Base-by-base conservation (phyloP, 805 yeast genomes). In the Wickerhamomyces hampshirensis region DNA sequence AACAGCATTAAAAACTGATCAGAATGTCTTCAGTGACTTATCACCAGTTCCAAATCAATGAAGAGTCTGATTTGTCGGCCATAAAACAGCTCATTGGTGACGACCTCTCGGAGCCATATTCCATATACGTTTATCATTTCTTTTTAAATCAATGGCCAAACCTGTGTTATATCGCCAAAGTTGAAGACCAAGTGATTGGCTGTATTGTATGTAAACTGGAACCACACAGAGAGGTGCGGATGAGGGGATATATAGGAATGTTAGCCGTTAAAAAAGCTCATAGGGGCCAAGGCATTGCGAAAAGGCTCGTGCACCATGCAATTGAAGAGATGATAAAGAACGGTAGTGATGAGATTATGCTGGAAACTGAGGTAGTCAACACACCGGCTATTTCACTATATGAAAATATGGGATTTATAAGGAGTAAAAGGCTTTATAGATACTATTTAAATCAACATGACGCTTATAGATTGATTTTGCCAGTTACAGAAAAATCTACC, bases 171-270 rank as follows among this genome's bases (percentile, higher is more conserved):
- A 53, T 84, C 26, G 91, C 83, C 8, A 71, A 70, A 39, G 69
- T 66, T 32, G 54, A 44, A 10, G 50, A 42, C 5, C 50, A 55
- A 14, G 69, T 81, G 3, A 66, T 89, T n/a, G 98, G 97, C 4
- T 85, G 83, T 26, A 79, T 91, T 6, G 84, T 93, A 6, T 80
- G 94, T 35, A 86, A 88, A 51, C 75, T 79, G 10, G 95, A 84
- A 44, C 66, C 73, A 1, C 97, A 91, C 59, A 69, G 91, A 40
- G 69, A 72, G 16, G 80, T 75, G 9, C 68, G 96, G 41, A 55
- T 69, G 47, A 69, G 98, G 42, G 98, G 98, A 0, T 93, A 93
- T 53, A 89, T 93, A 19, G 98, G 97, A 2, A 93, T 93, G 98
- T 63, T 93, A 37, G 96, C 94, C 0, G 95, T 91, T 10, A 79